Conservation (phyloP, 2,329 filamentous ascomycete species). For the Penicillium sp. region DNA sequence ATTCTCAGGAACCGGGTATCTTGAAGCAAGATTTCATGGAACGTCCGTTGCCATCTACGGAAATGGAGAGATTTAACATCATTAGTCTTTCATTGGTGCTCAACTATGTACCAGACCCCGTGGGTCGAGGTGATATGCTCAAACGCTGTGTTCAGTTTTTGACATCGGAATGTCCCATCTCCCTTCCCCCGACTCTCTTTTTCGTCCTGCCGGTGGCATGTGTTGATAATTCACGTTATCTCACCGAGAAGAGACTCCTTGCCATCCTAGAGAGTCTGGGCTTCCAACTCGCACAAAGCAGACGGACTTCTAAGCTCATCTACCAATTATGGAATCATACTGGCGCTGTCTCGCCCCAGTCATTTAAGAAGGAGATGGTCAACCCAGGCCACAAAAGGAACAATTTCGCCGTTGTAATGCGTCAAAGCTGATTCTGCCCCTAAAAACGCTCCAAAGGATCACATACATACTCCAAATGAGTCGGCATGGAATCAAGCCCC, state of each 20-base stretch:
- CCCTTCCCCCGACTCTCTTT: conserved; percentile 64
- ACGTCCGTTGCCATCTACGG: conserved; percentile 65
- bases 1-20: conserved; percentile 78
- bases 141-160: conserved; percentile 72
- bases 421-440: conserved; percentile 17
- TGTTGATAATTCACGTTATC: conserved; percentile 85
- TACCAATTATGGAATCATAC: conserved; percentile 80
- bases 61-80: conserved; percentile 75
- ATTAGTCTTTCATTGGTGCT: conserved; percentile 90
- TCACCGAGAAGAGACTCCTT: conserved; percentile 68
- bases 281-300: conserved; percentile 65
- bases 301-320: conserved; percentile 77
- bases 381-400: conserved; percentile 76
- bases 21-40: conserved; percentile 92
- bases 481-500: conserved; percentile 31
- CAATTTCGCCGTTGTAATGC: conserved; percentile 82
- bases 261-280: conserved; percentile 77
- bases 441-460: neutral
- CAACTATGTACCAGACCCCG: conserved; percentile 85
- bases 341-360: conserved; percentile 27
- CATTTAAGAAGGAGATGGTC: conserved; percentile 73
- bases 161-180: conserved; percentile 30
- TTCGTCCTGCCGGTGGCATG: conserved; percentile 88
- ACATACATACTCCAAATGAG: neutral
- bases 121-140: conserved; percentile 80